Conservation (phyloP, 352 stramenopile genomes). For the Stramenopiles sp. region DNA sequence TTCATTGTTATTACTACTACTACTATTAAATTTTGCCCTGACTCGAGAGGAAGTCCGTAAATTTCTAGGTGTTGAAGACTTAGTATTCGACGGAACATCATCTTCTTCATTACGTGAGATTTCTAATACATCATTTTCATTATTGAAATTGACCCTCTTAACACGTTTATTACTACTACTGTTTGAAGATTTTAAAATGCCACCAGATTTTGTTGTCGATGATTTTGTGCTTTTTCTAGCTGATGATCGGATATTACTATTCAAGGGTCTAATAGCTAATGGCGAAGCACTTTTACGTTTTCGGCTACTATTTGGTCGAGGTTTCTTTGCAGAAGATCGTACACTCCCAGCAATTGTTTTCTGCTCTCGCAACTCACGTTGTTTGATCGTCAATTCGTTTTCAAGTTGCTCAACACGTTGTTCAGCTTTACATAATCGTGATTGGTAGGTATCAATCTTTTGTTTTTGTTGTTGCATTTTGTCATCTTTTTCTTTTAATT, state of each 20-base stretch:
- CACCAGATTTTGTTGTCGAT: not conserved
- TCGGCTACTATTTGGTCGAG: not conserved
- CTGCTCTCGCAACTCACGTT: no score
- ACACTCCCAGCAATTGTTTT: not conserved
- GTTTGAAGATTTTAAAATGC: not conserved
- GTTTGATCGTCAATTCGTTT: not conserved
- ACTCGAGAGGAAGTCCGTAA: not conserved
- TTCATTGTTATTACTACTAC: not conserved
- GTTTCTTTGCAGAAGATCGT: not conserved
- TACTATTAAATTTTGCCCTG: not conserved
- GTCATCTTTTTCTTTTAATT: not conserved
- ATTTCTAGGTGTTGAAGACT: not conserved
- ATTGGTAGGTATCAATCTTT: not conserved
- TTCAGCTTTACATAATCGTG: not conserved
- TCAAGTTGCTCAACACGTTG: not conserved
- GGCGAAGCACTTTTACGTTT: not conserved
- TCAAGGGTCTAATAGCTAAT: not conserved
- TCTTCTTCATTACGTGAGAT: not conserved
- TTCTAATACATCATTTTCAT: not conserved
- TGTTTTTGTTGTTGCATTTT: not conserved
- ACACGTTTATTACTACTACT: not conserved
- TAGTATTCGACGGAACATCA: not conserved
- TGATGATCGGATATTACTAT: no score
- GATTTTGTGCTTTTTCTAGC: no score
- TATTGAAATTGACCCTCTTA: not conserved